Percentiles rank a stretch among this genome's conserved stretches.
Conservation (phyloP, 2,329 filamentous ascomycete genomes). For the Aurifilum marmelostoma region DNA sequence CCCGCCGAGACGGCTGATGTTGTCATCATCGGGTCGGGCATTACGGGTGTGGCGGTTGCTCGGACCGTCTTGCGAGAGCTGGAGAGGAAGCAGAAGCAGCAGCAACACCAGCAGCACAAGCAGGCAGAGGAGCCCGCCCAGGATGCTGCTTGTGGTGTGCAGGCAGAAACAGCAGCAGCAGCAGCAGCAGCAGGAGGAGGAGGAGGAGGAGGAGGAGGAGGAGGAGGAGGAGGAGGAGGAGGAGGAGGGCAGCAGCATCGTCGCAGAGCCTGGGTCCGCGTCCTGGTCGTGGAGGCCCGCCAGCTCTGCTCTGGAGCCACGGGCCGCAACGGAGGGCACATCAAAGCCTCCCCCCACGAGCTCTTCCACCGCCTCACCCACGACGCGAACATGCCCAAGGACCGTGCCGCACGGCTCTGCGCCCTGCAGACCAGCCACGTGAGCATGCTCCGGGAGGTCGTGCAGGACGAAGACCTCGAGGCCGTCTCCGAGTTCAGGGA, state of each 20-base stretch:
- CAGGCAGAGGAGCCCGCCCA: constrained; percentile 37
- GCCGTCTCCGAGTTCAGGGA: constrained; percentile 45
- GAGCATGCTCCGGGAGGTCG: constrained; percentile 44
- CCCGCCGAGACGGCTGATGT: constrained; percentile 23
- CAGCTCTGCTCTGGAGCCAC: constrained; percentile 55
- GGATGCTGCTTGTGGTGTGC: no score
- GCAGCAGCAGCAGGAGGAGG: no score
- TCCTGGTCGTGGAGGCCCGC: constrained; percentile 56
- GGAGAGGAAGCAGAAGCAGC: constrained; percentile 33
- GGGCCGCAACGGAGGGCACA: constrained; percentile 56
- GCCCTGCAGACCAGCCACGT: constrained; percentile 51
- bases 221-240: constrained; percentile 48
- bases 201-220: constrained; percentile 50
- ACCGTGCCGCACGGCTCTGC: constrained; percentile 45
- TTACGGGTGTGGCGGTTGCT: constrained; percentile 50
- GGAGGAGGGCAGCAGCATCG: constrained; percentile 54
- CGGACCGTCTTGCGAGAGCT: constrained; percentile 32
- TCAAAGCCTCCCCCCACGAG: constrained; percentile 50
- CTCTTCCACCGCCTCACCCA: constrained; percentile 42
- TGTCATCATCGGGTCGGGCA: constrained; percentile 49
- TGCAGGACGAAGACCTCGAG: constrained; percentile 37
- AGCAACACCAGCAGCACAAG: constrained; percentile 29
- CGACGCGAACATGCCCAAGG: constrained; percentile 35
- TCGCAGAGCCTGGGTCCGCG: constrained; percentile 40
- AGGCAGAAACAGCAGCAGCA: constrained; percentile 36